Evolutionary conservation across 2,329 filamentous ascomycete genomes (phyloP).

Genomic region (Sarocladium kiliense): DNA sequence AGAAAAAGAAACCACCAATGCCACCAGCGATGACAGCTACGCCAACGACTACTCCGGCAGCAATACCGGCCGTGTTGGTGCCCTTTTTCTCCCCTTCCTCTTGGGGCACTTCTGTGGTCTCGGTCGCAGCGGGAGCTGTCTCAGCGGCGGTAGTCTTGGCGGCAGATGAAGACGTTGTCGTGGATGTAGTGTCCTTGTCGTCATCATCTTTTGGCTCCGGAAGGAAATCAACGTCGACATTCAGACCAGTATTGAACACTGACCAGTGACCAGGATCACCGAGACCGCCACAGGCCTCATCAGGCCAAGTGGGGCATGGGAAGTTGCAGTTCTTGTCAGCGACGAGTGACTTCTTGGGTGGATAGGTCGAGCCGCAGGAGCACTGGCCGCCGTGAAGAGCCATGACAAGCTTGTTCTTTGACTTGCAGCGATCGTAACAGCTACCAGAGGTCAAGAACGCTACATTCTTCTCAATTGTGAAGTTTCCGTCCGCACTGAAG

Average conservation of each 20-base stretch:
- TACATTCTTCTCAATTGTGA: constrained; percentile 21
- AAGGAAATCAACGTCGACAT: constrained; percentile 33
- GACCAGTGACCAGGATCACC: constrained; percentile 28
- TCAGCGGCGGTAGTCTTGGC: constrained; percentile 21
- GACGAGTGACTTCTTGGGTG: constrained; percentile 48
- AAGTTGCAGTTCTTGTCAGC: constrained; percentile 55
- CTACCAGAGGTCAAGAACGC: constrained; percentile 29
- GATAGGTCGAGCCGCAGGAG: constrained; percentile 68
- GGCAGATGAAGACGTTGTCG: constrained; percentile 16
- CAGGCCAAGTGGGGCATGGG: constrained; percentile 57
- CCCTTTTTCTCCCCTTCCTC: constrained; percentile 32
- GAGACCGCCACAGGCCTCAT: constrained; percentile 53
- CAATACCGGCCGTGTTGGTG: constrained; percentile 77
- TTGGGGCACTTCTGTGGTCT: no score
- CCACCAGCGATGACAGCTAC: constrained; percentile 64
- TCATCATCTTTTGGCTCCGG: constrained; percentile 13
- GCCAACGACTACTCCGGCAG: constrained; percentile 81
- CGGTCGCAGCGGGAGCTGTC: constrained; percentile 11
- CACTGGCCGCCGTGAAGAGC: constrained; percentile 61
- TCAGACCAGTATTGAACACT: constrained; percentile 46
- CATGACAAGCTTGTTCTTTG: constrained; percentile 49
- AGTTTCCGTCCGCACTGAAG: constrained; percentile 38
- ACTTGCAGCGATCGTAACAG: constrained; percentile 36
- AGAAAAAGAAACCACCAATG: constrained; percentile 66
- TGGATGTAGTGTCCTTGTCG: constrained; percentile 10